A percentile compares a stretch with the other conserved stretches of the same genome.
phyloP scores from a whole-genome alignment of 345 rosid species.

The Iberis pinnata region DNA sequence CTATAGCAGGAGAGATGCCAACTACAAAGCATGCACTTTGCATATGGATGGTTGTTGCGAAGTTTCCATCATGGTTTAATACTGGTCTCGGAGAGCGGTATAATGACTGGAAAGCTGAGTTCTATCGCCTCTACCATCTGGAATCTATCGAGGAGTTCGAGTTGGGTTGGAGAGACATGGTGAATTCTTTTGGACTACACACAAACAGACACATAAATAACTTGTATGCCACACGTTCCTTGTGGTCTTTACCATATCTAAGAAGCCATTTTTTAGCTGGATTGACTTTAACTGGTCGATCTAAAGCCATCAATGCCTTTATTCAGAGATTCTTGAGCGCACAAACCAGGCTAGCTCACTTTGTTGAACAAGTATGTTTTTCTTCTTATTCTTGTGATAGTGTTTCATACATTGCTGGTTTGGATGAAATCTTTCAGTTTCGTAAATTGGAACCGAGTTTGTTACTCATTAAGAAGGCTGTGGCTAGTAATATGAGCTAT shows the following conservation, averaged over 20 bases:
- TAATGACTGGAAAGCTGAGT: constrained; percentile 92
- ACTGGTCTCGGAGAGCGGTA: constrained; percentile 87
- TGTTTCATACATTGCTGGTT: constrained; percentile 2
- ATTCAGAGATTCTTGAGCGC: constrained; percentile 90
- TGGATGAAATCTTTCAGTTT: background rate
- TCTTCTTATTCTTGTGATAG: constrained; percentile 23
- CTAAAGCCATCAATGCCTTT: constrained; percentile 79
- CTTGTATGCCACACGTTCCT: constrained; percentile 55
- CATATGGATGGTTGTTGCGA: constrained; percentile 93
- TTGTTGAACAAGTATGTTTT: constrained; percentile 77
- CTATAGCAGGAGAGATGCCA: constrained; percentile 79
- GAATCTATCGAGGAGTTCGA: constrained; percentile 82
- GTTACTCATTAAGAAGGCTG: too few relatives aligned
- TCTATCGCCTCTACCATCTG: constrained; percentile 69
- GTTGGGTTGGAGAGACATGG: constrained; percentile 92
- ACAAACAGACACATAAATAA: constrained; percentile 74
- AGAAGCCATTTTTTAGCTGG: constrained; percentile 85
- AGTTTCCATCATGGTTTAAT: constrained; percentile 94
- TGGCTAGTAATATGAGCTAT: too few relatives aligned
- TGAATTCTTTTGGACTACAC: constrained; percentile 67
- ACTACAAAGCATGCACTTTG: constrained; percentile 81
- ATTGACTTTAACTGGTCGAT: constrained; percentile 65
- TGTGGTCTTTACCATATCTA: constrained; percentile 88
- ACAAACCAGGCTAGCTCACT: constrained; percentile 82
- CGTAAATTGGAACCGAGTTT: constrained; percentile 1